These are phyloP conservation scores for Cystobasidium onofrii DNA, from an alignment of 768 basidiomycete species.

Conservation along the genomic window DNA sequence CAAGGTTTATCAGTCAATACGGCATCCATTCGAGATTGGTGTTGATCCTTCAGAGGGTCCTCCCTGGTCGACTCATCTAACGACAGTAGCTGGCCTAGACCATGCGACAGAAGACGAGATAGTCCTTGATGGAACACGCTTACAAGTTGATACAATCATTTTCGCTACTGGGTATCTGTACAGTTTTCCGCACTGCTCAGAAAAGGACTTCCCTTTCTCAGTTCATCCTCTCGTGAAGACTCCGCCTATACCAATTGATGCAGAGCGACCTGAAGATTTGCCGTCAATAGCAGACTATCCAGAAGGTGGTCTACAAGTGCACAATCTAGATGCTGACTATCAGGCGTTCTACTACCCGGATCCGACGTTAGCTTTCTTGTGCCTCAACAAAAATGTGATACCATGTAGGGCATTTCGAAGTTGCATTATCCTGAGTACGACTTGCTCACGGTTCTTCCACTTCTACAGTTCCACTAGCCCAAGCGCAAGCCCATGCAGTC, in stretches of 20 bases:
- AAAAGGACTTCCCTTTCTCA: conserved; percentile 42
- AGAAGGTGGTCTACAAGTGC: conserved; percentile 42
- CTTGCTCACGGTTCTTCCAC: too few species aligned
- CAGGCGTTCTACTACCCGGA: conserved; percentile 45
- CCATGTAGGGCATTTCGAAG: conserved; percentile 18
- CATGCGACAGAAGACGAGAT: conserved; percentile 34
- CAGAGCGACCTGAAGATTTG: not conserved
- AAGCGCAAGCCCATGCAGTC: conserved; percentile 27
- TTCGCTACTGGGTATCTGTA: conserved; percentile 49
- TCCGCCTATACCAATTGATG: not conserved
- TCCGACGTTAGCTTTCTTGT: conserved; percentile 43
- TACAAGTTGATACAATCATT: conserved; percentile 45
- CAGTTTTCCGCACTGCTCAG: conserved; percentile 44
- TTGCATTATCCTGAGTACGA: too few species aligned
- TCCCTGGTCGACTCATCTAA: conserved; percentile 44
- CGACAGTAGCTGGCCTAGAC: conserved; percentile 26
- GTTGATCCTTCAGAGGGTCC: conserved; percentile 38
- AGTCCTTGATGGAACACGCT: conserved; percentile 37
- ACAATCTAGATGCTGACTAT: conserved; percentile 45
- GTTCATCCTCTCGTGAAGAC: conserved; percentile 33
- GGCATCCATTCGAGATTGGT: conserved; percentile 30
- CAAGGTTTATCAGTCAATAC: conserved; percentile 36
- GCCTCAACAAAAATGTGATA: conserved; percentile 19
- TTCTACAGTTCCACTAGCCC: conserved; percentile 18
- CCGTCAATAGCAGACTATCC: conserved; percentile 34